Evolutionary conservation across 73 alveolate species (phyloP).

Genomic region (Tetrahymena malaccensis): DNA sequence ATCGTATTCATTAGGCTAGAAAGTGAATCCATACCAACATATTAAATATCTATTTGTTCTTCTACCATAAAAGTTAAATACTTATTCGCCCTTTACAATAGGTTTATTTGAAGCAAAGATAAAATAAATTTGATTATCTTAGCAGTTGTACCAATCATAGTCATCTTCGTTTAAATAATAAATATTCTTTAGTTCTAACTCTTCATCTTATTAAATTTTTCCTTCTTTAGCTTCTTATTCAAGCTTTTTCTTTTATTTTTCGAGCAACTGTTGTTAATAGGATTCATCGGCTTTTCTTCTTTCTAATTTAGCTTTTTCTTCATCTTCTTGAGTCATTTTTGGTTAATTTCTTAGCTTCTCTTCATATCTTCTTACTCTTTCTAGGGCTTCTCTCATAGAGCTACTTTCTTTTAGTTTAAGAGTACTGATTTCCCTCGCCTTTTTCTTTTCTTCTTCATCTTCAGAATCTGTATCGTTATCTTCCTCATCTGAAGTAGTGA

Average conservation of each 20-base stretch:
- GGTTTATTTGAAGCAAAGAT: slow-evolving; percentile 38
- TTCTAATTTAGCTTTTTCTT: slow-evolving; percentile 6
- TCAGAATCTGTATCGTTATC: slow-evolving; percentile 46
- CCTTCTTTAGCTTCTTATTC: background rate
- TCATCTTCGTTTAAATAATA: slow-evolving; percentile 39
- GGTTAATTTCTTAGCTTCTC: background rate
- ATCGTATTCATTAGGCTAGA: slow-evolving; percentile 38
- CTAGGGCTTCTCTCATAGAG: background rate
- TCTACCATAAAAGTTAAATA: slow-evolving; percentile 53
- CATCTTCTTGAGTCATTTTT: background rate
- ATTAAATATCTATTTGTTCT: slow-evolving; percentile 45
- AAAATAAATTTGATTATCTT: slow-evolving; percentile 31
- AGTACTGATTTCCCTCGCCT: background rate
- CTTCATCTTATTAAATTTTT: background rate
- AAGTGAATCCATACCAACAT: slow-evolving; percentile 44
- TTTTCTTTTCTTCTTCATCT: background rate
- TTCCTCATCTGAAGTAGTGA: slow-evolving; percentile 48
- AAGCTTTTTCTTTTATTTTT: background rate
- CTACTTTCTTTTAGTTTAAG: background rate
- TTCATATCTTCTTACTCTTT: background rate
- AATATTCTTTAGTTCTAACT: slow-evolving; percentile 18
- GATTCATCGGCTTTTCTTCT: slow-evolving; percentile 1
- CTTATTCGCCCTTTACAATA: slow-evolving; percentile 26
- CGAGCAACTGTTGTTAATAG: slow-evolving; percentile 12
- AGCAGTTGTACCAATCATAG: slow-evolving; percentile 42